Evolutionary conservation across 345 rosid genomes (phyloP), one percentile per base, ranked within the genome.

Genomic region (Mallotus nudiflorus): DNA sequence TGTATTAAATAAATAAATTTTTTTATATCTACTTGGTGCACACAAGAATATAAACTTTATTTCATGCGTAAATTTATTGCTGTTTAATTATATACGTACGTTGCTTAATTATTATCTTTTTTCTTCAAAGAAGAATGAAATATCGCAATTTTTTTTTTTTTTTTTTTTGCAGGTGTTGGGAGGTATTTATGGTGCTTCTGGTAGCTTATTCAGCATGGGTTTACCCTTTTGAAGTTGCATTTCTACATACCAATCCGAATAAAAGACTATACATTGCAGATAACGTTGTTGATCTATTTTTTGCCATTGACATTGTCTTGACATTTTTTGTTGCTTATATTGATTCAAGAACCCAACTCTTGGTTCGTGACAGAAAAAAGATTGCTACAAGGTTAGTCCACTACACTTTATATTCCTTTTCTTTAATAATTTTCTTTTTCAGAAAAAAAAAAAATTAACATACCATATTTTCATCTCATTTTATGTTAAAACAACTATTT

Each of bases 171-270:
- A 94, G 98, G 94, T 69, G 83, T 0, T 94, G 98, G 98, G 95
- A 88, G 79, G 33, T 88, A 55, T 83, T 81, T 40, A 94, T 94
- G 98, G 95, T 88, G 88, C 27, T 82, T 54, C 69, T 94, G 79
- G 97, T 94, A 5, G 86, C 87, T 15, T 94, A 94, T 84, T 78
- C 97, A 0, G 91, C 86, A 28, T 94, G 98, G 98, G 86, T 88
- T 65, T 88, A 76, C 60, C 98, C 98, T 0, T 91, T 94, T 49
- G 93, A 91, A 83, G 77, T 87, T 0, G 95, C 97, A 16, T 94
- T 94, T 76, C 75, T 88, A 56, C 56, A 78, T 18, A 78, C 86
- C 0, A 67, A 83, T 13, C 84, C 87, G 8, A 51, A 72, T 14
- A 80, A 61, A 27, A 66, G 61, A 37, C 84, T 91, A n/a, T 89